Evolutionary conservation across 495 filamentous ascomycete genomes (phyloP).

Genomic region (Penicillium fimorum): DNA sequence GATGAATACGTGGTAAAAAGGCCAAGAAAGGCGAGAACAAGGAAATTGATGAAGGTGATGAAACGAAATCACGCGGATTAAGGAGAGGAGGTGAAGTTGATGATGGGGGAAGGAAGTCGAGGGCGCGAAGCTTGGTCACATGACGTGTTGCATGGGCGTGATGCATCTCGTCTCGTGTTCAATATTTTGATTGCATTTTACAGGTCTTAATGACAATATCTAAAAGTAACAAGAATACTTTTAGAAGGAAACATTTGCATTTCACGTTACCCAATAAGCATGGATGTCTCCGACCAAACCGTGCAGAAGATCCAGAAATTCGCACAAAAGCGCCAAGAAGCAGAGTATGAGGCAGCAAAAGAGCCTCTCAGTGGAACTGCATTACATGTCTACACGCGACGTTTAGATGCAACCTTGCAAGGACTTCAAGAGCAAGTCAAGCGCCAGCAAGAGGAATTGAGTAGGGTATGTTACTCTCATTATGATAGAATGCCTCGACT

Average conservation of each 20-base stretch:
- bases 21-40: not conserved
- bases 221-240: too few species aligned
- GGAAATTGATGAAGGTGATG: not conserved
- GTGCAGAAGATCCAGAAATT: constrained; percentile 42
- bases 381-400: constrained; percentile 42
- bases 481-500: constrained; percentile 13
- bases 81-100: constrained; percentile 6
- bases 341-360: constrained; percentile 34
- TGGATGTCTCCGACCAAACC: constrained; percentile 35
- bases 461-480: constrained; percentile 37
- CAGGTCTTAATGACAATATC: not conserved
- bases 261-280: constrained; percentile 14
- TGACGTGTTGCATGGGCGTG: constrained; percentile 5
- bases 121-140: constrained; percentile 8
- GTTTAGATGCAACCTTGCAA: constrained; percentile 62
- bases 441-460: constrained; percentile 62
- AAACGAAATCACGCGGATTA: not conserved
- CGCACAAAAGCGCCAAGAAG: constrained; percentile 35
- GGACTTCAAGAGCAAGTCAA: constrained; percentile 63
- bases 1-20: not conserved
- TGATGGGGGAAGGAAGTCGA: constrained; percentile 2
- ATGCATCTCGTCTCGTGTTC: constrained; percentile 1
- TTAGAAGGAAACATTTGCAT: not conserved
- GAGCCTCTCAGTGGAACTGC: constrained; percentile 34
- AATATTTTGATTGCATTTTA: constrained; percentile 5